Evolutionary conservation across 2,329 filamentous ascomycete species (phyloP).

Genomic region (Byssochlamys sp.): DNA sequence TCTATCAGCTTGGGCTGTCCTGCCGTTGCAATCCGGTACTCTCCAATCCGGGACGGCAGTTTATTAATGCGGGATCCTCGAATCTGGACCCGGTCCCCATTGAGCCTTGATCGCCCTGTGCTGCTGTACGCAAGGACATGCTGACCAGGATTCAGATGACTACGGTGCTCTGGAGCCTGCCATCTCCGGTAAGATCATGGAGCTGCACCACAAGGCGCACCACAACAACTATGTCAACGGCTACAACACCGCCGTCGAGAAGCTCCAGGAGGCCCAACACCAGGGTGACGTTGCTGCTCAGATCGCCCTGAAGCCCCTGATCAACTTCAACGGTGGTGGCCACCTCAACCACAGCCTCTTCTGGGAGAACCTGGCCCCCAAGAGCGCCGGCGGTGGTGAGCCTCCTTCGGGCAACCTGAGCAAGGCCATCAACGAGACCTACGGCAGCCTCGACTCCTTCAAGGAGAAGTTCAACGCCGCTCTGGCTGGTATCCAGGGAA

Average conservation of each 20-base stretch:
- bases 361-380: conserved; percentile 60
- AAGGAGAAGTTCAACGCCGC: conserved; percentile 57
- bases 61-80: background rate
- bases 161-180: conserved; percentile 83
- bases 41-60: background rate
- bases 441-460: conserved; percentile 49
- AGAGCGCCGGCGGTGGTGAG: conserved; percentile 52
- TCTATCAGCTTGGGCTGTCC: background rate
- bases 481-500: conserved; percentile 56
- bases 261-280: conserved; percentile 51
- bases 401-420: conserved; percentile 50
- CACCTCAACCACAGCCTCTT: conserved; percentile 57
- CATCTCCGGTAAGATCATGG: conserved; percentile 88
- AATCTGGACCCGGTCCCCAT: background rate
- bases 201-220: conserved; percentile 88
- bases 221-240: conserved; percentile 88
- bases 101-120: background rate
- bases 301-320: conserved; percentile 50
- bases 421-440: conserved; percentile 50
- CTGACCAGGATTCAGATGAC: conserved; percentile 55
- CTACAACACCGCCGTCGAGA: conserved; percentile 70
- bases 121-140: background rate
- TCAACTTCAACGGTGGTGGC: conserved; percentile 57
- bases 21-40: background rate
- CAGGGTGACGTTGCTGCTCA: conserved; percentile 47